Conservation (phyloP, 164 flowering plant genomes). For the Vitis labrusca region DNA sequence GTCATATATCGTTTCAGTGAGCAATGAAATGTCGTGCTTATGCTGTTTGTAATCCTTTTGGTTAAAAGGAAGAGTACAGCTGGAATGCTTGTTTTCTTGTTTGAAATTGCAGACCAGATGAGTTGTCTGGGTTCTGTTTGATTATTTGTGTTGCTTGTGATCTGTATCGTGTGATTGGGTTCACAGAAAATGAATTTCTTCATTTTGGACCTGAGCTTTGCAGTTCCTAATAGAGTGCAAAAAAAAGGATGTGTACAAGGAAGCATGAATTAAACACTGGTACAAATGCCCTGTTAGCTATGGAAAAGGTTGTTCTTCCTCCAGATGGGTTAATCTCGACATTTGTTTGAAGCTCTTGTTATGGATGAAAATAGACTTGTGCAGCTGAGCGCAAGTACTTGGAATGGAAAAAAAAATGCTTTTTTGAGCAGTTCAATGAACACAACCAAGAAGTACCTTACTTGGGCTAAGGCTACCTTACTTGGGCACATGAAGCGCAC, state of each 20-base stretch:
- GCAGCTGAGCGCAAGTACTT: background rate
- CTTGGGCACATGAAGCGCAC: background rate
- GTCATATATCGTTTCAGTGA: too few relatives aligned
- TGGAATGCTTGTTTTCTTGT: too few relatives aligned
- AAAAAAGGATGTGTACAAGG: too few relatives aligned
- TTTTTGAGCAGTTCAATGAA: background rate
- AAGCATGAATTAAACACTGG: too few relatives aligned
- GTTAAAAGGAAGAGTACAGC: too few relatives aligned
- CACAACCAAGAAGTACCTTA: background rate
- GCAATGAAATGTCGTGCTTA: too few relatives aligned
- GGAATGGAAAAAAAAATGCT: background rate
- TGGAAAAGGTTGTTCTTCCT: too few relatives aligned
- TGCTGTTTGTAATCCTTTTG: too few relatives aligned
- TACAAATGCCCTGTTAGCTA: too few relatives aligned
- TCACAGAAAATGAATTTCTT: background rate
- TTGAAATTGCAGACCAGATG: background rate
- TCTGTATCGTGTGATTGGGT: background rate
- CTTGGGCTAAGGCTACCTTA: background rate
- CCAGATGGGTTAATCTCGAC: too few relatives aligned
- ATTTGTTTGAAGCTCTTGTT: background rate
- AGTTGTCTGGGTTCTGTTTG: slow-evolving; percentile 1
- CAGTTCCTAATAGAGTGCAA: background rate
- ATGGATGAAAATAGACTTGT: background rate
- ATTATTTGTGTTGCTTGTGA: background rate
- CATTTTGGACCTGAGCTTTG: background rate